phyloP scores from a whole-genome alignment of 1,284 basidiomycete genomes.

The Mycosarcoma mackinlayi region DNA sequence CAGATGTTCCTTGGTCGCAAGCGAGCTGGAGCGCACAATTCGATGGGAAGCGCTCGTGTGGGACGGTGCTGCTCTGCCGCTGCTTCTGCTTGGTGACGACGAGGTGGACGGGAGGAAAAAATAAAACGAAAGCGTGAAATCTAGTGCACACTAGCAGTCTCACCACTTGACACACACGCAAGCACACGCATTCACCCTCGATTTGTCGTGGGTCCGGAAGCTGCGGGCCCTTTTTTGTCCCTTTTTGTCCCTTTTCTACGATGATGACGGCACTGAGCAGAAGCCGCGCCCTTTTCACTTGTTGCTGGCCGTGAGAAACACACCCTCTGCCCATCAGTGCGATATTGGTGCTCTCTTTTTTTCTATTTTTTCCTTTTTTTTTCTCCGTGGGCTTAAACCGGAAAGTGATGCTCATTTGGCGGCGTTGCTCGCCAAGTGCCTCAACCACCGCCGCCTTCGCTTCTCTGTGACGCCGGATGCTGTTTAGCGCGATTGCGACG shows the following conservation, averaged over 20 bases:
- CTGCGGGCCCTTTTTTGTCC: slow-evolving; percentile 15
- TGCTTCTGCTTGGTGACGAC: background rate
- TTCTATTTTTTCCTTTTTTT: background rate
- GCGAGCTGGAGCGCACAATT: slow-evolving; percentile 1
- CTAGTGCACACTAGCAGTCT: background rate
- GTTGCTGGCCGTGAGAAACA: no score
- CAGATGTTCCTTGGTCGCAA: slow-evolving; percentile 17
- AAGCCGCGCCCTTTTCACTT: background rate
- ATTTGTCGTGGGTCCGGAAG: slow-evolving; percentile 8
- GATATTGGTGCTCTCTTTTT: slow-evolving; percentile 2
- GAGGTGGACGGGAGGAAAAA: background rate
- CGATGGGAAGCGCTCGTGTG: slow-evolving; percentile 7
- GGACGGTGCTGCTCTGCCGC: no score
- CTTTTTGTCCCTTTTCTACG: background rate
- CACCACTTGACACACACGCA: background rate
- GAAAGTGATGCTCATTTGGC: background rate
- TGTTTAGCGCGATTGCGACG: background rate
- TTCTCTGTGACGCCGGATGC: background rate
- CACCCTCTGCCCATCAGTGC: slow-evolving; percentile 18
- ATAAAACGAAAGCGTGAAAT: no score
- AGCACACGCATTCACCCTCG: slow-evolving; percentile 13
- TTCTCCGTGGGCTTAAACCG: background rate
- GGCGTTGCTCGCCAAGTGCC: background rate
- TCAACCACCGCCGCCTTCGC: background rate
- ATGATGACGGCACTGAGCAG: slow-evolving; percentile 42